Percentiles rank a stretch among this genome's conserved stretches.
Conservation (phyloP, 805 yeast genomes). For the Hanseniaspora nectarophila region DNA sequence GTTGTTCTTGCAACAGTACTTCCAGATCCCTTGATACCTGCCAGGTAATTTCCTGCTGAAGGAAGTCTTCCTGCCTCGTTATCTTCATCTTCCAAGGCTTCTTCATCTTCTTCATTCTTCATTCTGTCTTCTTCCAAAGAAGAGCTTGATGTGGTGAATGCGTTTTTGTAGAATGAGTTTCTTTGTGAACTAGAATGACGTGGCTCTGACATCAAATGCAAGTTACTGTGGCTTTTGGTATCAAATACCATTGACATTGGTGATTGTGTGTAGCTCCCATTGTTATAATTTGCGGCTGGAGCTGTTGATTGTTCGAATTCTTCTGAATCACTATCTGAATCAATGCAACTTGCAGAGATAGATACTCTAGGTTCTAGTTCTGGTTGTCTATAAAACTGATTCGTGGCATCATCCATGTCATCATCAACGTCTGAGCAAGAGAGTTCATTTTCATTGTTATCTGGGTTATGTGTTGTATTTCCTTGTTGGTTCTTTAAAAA, state of each 20-base stretch:
- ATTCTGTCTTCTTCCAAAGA: conserved; percentile 1
- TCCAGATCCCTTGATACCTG: not conserved
- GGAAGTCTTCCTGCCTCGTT: conserved; percentile 9
- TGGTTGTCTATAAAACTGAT: not conserved
- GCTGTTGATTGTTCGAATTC: not conserved
- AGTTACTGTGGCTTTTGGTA: not conserved
- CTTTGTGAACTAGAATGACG: not conserved
- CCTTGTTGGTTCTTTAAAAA: not conserved
- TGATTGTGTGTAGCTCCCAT: not conserved
- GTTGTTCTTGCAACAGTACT: conserved; percentile 5
- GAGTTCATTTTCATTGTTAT: not conserved
- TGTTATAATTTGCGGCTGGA: not conserved
- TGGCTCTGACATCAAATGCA: not conserved
- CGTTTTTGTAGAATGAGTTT: not conserved
- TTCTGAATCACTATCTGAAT: conserved; percentile 9
- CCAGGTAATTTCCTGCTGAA: conserved; percentile 9
- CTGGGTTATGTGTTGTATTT: not conserved
- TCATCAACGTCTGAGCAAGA: not conserved
- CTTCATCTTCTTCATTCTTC: not conserved
- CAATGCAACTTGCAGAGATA: conserved; percentile 10
- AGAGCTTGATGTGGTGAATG: not conserved
- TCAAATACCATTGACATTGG: not conserved
- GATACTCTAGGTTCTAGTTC: conserved; percentile 3
- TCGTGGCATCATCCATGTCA: not conserved
- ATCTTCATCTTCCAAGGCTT: not conserved